phyloP scores from a whole-genome alignment of 768 basidiomycete genomes.

The Lenzites betulinus region DNA sequence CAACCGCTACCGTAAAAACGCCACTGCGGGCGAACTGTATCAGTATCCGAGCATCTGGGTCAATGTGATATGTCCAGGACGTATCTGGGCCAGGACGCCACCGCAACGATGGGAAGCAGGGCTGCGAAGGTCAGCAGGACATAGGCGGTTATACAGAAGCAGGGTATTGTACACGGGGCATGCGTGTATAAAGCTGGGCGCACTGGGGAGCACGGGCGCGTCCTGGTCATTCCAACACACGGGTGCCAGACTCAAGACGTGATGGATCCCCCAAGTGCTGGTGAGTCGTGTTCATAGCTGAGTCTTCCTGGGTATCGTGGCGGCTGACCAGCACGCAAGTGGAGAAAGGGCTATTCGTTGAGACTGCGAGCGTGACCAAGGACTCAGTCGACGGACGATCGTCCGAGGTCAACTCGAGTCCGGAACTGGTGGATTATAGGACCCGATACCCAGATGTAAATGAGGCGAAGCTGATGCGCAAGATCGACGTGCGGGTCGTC shows the following conservation, averaged over 20 bases:
- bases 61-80: no score
- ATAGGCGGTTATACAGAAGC: not conserved
- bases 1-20: no score
- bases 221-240: not conserved
- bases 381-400: not conserved
- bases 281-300: not conserved
- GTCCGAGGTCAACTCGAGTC: not conserved
- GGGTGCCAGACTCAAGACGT: not conserved
- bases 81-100: not conserved
- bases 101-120: not conserved
- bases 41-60: not conserved
- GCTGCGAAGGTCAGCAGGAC: not conserved
- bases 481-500: constrained; percentile 39
- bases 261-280: not conserved
- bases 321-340: not conserved
- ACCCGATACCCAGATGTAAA: constrained; percentile 25
- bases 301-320: not conserved
- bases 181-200: not conserved
- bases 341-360: not conserved
- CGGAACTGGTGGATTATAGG: constrained; percentile 11
- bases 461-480: constrained; percentile 33
- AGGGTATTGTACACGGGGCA: not conserved
- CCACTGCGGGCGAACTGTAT: no score
- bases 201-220: no score
- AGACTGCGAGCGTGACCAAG: not conserved